Evolutionary conservation across 208 protist genomes (phyloP).

Genomic region (Acanthamoeba culbertsoni): DNA sequence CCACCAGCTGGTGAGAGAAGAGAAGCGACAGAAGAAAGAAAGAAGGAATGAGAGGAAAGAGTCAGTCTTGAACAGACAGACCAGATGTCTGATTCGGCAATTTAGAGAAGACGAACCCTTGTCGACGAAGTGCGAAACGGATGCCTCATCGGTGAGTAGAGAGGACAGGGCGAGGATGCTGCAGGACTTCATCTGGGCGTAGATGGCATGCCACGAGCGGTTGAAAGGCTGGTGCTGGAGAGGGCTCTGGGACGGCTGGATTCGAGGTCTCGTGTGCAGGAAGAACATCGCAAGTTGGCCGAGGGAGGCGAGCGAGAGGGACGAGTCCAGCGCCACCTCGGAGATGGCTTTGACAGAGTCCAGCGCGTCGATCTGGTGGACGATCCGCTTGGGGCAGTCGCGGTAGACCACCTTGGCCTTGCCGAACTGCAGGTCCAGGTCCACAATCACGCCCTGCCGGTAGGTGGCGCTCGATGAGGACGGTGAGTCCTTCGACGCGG

Average conservation of each 20-base stretch:
- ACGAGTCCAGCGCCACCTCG: neutral
- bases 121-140: constrained; percentile 12
- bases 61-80: neutral
- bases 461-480: neutral
- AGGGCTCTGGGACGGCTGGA: no score
- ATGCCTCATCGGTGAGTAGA: neutral
- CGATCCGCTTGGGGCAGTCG: neutral
- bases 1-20: neutral
- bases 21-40: neutral
- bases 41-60: no score
- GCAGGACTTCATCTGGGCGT: constrained; percentile 43
- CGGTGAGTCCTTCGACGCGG: neutral
- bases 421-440: neutral
- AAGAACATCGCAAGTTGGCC: neutral
- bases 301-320: neutral
- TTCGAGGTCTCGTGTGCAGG: neutral
- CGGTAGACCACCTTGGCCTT: constrained; percentile 34
- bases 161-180: constrained; percentile 6
- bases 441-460: neutral
- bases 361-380: neutral
- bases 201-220: constrained; percentile 11
- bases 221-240: neutral
- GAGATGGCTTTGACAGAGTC: neutral
- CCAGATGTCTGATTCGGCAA: neutral
- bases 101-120: neutral